Conservation (phyloP, 2,329 filamentous ascomycete species). For the Pseudogymnoascus sp. region DNA sequence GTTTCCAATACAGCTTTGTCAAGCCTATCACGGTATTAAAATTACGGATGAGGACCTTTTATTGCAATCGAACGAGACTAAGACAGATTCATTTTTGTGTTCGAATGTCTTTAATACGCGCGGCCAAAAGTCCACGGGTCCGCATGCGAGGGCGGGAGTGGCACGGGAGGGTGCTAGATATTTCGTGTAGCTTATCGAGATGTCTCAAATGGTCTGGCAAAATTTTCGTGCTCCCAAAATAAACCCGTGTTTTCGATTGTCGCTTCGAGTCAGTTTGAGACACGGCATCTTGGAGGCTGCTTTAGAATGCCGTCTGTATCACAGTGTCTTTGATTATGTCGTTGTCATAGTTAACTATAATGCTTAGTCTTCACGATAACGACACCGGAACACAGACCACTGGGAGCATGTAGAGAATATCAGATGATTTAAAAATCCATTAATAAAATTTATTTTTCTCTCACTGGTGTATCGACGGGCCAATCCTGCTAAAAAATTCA, state of each 20-base stretch:
- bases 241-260: not conserved
- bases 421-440: not conserved
- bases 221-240: not conserved
- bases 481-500: slow-evolving; percentile 42
- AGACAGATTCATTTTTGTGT: not conserved
- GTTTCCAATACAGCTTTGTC: not conserved
- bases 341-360: not conserved
- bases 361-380: not conserved
- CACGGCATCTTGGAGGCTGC: not conserved
- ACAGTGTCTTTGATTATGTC: not conserved
- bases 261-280: not conserved
- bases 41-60: not conserved
- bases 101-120: not conserved
- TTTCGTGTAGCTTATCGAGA: not conserved
- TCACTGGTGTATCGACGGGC: slow-evolving; percentile 39
- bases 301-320: not conserved
- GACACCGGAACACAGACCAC: not conserved
- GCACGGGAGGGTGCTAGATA: not conserved
- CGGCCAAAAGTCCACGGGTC: not conserved
- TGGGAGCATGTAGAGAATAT: not conserved
- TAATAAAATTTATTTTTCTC: not conserved
- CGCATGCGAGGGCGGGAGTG: not conserved
- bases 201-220: not conserved
- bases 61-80: not conserved
- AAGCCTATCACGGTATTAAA: not conserved